Conservation (phyloP, 2,329 filamentous ascomycete genomes). For the Diaporthe batatas region DNA sequence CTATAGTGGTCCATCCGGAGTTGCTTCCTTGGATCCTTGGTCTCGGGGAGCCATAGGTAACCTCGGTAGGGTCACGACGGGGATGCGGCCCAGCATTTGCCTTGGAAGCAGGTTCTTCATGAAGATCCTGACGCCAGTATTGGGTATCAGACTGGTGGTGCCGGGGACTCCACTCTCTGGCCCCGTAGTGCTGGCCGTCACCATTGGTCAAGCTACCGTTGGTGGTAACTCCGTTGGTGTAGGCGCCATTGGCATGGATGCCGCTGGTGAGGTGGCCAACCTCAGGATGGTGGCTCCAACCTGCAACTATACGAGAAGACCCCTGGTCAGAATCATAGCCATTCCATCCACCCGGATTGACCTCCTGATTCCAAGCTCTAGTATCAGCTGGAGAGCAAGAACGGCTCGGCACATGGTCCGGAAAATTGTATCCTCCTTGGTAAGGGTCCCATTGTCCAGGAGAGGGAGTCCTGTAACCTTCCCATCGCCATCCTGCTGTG, state of each 20-base stretch:
- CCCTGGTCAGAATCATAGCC: background rate
- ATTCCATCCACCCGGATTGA: background rate
- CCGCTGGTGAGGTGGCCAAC: conserved; percentile 3
- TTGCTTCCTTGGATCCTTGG: conserved; percentile 3
- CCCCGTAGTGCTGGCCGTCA: background rate
- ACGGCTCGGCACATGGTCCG: background rate
- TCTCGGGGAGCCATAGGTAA: conserved; percentile 25
- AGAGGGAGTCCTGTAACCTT: background rate
- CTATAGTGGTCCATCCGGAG: background rate
- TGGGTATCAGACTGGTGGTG: background rate
- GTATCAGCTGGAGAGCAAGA: background rate
- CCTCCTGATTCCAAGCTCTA: background rate
- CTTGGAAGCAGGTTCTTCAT: background rate
- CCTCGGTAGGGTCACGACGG: conserved; percentile 6
- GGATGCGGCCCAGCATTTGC: background rate
- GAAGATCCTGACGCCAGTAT: background rate
- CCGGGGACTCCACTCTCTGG: conserved; percentile 23
- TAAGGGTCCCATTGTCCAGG: background rate
- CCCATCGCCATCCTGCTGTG: background rate
- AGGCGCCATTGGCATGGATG: too few species aligned
- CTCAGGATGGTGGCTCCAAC: background rate
- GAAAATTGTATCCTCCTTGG: background rate
- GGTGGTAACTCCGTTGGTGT: background rate
- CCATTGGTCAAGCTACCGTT: background rate
- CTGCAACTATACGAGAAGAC: background rate